These are phyloP conservation scores for Blastomyces parvus DNA, from an alignment of 2,329 filamentous ascomycete genomes.

Conservation along the genomic window DNA sequence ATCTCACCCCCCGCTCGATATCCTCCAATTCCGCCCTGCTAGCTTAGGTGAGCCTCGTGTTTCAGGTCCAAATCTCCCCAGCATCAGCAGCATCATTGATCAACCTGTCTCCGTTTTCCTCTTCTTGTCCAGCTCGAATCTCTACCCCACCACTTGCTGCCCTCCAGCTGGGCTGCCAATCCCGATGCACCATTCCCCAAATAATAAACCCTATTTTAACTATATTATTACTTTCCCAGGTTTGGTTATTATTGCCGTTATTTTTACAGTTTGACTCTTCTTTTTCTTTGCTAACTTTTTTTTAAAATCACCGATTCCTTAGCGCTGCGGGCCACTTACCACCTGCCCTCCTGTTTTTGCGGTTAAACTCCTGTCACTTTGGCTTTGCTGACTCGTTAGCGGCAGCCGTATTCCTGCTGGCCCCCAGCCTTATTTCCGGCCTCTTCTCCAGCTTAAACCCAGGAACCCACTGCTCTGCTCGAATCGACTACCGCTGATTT, in stretches of 20 bases:
- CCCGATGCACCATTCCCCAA: not conserved
- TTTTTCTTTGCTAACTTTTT: not conserved
- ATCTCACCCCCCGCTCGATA: not conserved
- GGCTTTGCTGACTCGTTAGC: not conserved
- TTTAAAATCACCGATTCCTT: not conserved
- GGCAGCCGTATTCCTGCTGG: not conserved
- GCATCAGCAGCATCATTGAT: not conserved
- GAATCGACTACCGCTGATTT: conserved; percentile 7
- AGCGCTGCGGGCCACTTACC: not conserved
- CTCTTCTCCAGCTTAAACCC: not conserved
- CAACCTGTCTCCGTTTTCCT: not conserved
- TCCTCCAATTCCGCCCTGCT: not conserved
- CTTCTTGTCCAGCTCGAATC: not conserved
- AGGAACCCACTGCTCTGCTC: not conserved
- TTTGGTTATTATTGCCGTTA: not conserved
- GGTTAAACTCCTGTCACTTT: not conserved
- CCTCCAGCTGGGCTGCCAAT: not conserved
- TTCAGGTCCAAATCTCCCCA: not conserved
- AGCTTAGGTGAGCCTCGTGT: not conserved
- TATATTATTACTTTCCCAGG: not conserved
- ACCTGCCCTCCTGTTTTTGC: not conserved
- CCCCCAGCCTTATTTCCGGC: conserved; percentile 4
- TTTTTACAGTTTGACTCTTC: not conserved
- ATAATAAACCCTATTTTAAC: not conserved
- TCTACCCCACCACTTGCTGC: not conserved